Base-by-base conservation (phyloP, 1,284 basidiomycete genomes). In the Porodaedalea pini region DNA sequence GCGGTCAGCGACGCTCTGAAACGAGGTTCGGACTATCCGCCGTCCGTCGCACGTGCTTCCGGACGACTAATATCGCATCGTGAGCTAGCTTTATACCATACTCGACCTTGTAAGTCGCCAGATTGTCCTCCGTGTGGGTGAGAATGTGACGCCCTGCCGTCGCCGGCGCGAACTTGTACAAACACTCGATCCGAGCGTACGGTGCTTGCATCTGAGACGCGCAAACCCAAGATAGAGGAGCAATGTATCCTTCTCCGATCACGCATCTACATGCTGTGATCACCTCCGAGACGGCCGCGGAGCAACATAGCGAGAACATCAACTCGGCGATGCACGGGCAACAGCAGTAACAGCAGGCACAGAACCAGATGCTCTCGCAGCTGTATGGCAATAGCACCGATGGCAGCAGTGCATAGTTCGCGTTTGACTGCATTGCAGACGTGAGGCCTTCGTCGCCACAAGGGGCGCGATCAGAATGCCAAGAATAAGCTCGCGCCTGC, bases 31-130 rank as follows among this genome's bases (percentile, higher is more conserved):
- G 84, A 54, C 74, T 74, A 54, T 71, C 79, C 0, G 70, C 74
- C 13, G 74, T 76, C 64, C 82, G 80, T 56, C 82, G 73, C 59
- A 69, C 65, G 55, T 84, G 73, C 64, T 79, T 78, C 52, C 90
- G 81, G 0, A 94, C 94, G 0, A 98, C 88, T 21, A 99, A 77
- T 8, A 99, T 83, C 10, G 91, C 80, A 70, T 99, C 97, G 67
- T 96, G 76, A 54, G 98, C 91, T 64, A 99, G 88, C 61, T 90
- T 88, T 34, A 96, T 92, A 43, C 85, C 81, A 59, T 93, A 90
- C 56, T 90, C 87, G 10, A 91, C 83, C 71, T 94, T 96, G 79
- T 98, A 99, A 0, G 97, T 99, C 1, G 97, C 96, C 0, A 94
- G 80, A 64, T 99, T 97, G 45, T 85, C 84, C 58, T 93, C 88